These are phyloP conservation scores for Parasarocladium wereldwijsianum DNA, from an alignment of 2,329 filamentous ascomycete species.

Conservation along the genomic window DNA sequence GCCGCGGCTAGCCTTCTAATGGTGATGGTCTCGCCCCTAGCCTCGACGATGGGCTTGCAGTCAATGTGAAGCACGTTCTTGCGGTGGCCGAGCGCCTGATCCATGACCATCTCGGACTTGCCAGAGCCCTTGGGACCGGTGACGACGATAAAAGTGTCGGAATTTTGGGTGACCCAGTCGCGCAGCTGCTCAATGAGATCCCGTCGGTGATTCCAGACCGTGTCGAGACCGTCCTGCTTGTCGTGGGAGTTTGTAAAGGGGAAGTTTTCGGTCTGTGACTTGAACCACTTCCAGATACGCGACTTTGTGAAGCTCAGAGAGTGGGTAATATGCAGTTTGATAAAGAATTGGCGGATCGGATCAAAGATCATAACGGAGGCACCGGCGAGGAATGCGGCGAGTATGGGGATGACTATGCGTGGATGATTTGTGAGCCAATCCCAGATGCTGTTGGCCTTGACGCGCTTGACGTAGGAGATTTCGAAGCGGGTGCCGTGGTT, in stretches of 20 bases:
- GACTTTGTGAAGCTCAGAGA: constrained; percentile 63
- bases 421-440: constrained; percentile 83
- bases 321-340: constrained; percentile 73
- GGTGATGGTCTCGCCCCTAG: constrained; percentile 71
- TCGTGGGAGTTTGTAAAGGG: constrained; percentile 45
- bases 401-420: constrained; percentile 20
- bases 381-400: constrained; percentile 32
- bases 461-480: constrained; percentile 68
- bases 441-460: constrained; percentile 65
- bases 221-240: constrained; percentile 40
- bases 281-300: constrained; percentile 66
- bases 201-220: constrained; percentile 79
- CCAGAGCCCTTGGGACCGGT: constrained; percentile 86
- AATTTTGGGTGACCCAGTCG: constrained; percentile 75
- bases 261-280: constrained; percentile 45
- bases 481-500: constrained; percentile 68
- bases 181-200: constrained; percentile 69
- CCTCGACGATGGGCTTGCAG: constrained; percentile 86
- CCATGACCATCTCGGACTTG: constrained; percentile 74
- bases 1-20: constrained; percentile 68
- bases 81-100: constrained; percentile 64
- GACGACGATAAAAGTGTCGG: constrained; percentile 85
- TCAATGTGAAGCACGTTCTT: constrained; percentile 75
- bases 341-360: constrained; percentile 84
- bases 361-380: constrained; percentile 85